Evolutionary conservation across 2,329 filamentous ascomycete genomes (phyloP), one percentile per base, ranked within the genome.

Genomic region (Colletotrichum zoysiae): DNA sequence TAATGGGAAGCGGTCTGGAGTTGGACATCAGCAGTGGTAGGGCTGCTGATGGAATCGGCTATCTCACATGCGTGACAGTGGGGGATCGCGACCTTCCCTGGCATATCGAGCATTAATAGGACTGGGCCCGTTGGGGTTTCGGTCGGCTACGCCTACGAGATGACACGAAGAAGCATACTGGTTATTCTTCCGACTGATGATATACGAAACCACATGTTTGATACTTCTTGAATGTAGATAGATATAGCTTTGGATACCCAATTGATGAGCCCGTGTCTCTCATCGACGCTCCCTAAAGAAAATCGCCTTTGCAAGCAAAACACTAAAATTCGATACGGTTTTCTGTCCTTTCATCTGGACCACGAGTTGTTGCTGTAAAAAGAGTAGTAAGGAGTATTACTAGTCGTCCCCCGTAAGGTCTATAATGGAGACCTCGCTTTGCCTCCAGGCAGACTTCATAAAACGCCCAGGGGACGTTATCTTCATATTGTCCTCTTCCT

Each of bases 1-100:
- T 98, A 16, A 97, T 97, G 91, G 88, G 92, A 63, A 96, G 93
- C 78, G 93, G 91, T 64, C 86, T 98, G 16, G 93, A 97, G 81
- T 86, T 97, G 59, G 94, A 97, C 79, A 80, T 94, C 65, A 85
- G 87, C 62, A 81, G 81, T 5, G 80, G 81, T 38, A 78, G 81
- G 76, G 81, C 77, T 74, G 84, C 79, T 7, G 84, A 83, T 20
- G 80, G 81, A 55, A 81, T 88, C 62, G 79, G 81, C 16, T 88
- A 88, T 74, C 79, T 88, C 68, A 88, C 86, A 11, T 88, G 86
- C 77, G 86, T 83, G 48, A 81, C 79, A 18, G 82, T 88, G 6
- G 79, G 80, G 61, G 86, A 86, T 74, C 78, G 84, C 66, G 86
- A 88, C 76, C 76, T 88, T 67, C 86, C 86, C 23, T 88, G 86